A percentile compares a stretch with the other conserved stretches of the same genome.
These are phyloP conservation scores for Aspergillus phoenicis DNA, from an alignment of 2,329 filamentous ascomycete genomes.

Conservation along the genomic window DNA sequence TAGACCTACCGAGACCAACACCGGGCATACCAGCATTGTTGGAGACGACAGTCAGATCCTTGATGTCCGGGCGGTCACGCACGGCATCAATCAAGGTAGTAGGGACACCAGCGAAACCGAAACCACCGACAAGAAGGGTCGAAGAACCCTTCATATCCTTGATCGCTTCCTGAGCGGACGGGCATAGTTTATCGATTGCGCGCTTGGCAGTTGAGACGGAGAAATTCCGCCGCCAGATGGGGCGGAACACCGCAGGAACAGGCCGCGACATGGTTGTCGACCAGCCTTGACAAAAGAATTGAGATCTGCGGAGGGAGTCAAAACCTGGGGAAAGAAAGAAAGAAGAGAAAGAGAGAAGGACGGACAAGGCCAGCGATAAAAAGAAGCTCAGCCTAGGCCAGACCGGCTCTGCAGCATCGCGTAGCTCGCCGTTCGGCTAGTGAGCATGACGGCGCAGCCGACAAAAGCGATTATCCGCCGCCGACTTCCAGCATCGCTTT, in stretches of 20 bases:
- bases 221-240: conserved; percentile 58
- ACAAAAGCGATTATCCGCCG: conserved; percentile 12
- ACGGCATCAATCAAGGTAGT: conserved; percentile 63
- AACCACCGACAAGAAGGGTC: conserved; percentile 73
- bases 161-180: conserved; percentile 70
- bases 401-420: background rate
- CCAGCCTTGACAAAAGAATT: conserved; percentile 14
- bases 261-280: conserved; percentile 32
- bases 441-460: conserved; percentile 18
- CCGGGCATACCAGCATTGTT: conserved; percentile 78
- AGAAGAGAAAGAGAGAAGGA: conserved; percentile 15
- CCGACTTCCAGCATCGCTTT: conserved; percentile 15
- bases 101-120: conserved; percentile 69
- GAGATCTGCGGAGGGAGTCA: conserved; percentile 8
- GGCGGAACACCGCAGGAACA: conserved; percentile 35
- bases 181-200: conserved; percentile 74
- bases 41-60: conserved; percentile 73
- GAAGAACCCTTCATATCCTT: conserved; percentile 71
- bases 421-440: conserved; percentile 27
- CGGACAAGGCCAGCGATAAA: conserved; percentile 15
- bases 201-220: conserved; percentile 64
- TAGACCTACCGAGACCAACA: conserved; percentile 65
- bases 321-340: conserved; percentile 7
- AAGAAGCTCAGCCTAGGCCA: conserved; percentile 14
- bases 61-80: conserved; percentile 58